phyloP scores from a whole-genome alignment of 345 rosid genomes.

The Pugionium dolabratum region DNA sequence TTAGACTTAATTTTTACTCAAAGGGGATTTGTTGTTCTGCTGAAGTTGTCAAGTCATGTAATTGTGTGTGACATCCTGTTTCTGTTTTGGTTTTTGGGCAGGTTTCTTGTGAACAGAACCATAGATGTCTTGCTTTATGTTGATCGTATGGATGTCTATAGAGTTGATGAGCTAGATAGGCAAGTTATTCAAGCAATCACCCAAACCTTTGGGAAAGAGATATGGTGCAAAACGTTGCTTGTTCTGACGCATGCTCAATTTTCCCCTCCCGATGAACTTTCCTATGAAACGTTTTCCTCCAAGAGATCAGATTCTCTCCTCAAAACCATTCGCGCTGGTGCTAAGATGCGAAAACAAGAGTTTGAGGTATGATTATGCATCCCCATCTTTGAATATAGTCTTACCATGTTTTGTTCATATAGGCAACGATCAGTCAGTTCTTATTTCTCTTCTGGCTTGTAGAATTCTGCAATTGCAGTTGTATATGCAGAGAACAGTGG shows the following conservation, averaged over 20 bases:
- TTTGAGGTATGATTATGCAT: conserved; percentile 50
- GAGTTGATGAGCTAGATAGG: conserved; percentile 88
- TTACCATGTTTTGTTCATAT: neutral
- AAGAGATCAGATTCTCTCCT: conserved; percentile 75
- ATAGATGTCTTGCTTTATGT: conserved; percentile 73
- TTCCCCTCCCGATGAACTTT: conserved; percentile 75
- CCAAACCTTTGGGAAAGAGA: conserved; percentile 72
- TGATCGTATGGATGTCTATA: conserved; percentile 79
- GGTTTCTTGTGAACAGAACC: conserved; percentile 78
- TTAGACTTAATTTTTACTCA: neutral
- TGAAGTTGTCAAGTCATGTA: too few species aligned
- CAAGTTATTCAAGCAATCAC: conserved; percentile 71
- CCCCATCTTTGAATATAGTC: neutral
- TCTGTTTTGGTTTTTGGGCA: conserved; percentile 36
- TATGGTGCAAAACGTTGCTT: conserved; percentile 75
- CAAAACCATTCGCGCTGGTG: conserved; percentile 56
- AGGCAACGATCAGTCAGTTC: conserved; percentile 7
- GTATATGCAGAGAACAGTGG: conserved; percentile 82
- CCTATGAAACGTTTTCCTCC: conserved; percentile 60
- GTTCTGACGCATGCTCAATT: conserved; percentile 86
- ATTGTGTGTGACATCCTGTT: neutral
- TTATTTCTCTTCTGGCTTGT: conserved; percentile 35
- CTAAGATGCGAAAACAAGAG: conserved; percentile 57
- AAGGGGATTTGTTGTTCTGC: neutral
- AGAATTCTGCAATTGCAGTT: conserved; percentile 56